Evolutionary conservation across 495 filamentous ascomycete species (phyloP).

Genomic region (Penicillium roqueforti): DNA sequence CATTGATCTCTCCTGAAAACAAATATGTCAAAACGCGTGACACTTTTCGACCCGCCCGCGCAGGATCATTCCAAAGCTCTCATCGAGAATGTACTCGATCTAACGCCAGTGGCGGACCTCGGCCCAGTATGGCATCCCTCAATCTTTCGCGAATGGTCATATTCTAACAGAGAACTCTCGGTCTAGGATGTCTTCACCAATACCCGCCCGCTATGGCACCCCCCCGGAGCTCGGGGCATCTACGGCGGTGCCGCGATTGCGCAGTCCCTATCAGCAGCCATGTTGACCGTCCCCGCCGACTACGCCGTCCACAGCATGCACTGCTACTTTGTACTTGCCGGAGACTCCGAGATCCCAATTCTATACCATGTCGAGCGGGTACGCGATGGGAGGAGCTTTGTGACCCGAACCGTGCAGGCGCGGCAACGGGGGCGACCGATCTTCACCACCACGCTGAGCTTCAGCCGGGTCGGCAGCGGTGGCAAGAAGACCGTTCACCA

Average conservation of each 20-base stretch:
- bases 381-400: constrained; percentile 83
- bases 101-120: constrained; percentile 75
- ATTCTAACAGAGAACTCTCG: constrained; percentile 1
- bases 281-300: constrained; percentile 72
- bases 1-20: neutral
- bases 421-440: constrained; percentile 83
- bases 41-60: constrained; percentile 72
- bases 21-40: constrained; percentile 44
- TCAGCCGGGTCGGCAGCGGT: constrained; percentile 67
- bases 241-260: constrained; percentile 93
- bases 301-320: constrained; percentile 94
- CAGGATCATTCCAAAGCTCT: constrained; percentile 65
- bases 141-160: neutral
- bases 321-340: constrained; percentile 96
- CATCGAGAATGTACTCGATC: constrained; percentile 85
- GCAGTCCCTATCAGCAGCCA: constrained; percentile 83
- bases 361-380: constrained; percentile 91
- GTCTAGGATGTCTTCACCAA: constrained; percentile 86
- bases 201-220: constrained; percentile 83
- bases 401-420: constrained; percentile 93
- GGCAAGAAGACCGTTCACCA: constrained; percentile 55
- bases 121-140: constrained; percentile 56
- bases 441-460: constrained; percentile 91
- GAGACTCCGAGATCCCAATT: constrained; percentile 77
- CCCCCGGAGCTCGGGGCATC: constrained; percentile 83